Evolutionary conservation across 2,329 filamentous ascomycete species (phyloP).

Genomic region (Xylariaceae sp.): DNA sequence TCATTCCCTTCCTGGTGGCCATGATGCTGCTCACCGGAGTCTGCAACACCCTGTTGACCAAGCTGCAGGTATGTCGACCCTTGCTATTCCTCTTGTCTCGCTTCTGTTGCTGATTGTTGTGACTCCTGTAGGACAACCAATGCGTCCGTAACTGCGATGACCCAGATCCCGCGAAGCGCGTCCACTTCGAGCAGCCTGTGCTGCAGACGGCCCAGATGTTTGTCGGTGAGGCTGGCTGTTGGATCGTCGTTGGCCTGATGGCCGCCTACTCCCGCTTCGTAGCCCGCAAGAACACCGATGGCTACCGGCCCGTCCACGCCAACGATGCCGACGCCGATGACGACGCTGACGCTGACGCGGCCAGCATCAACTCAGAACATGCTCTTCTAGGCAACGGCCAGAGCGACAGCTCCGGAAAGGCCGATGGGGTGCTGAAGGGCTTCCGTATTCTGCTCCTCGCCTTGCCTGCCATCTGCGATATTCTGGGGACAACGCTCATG

Average conservation of each 20-base stretch:
- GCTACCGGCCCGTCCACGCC: slow-evolving; percentile 63
- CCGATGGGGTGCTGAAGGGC: slow-evolving; percentile 63
- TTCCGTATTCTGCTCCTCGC: slow-evolving; percentile 71
- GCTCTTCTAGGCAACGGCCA: slow-evolving; percentile 35
- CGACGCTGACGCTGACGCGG: slow-evolving; percentile 44
- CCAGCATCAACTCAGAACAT: slow-evolving; percentile 40
- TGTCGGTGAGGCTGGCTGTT: slow-evolving; percentile 91
- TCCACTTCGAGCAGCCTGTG: slow-evolving; percentile 88
- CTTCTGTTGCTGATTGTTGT: neutral
- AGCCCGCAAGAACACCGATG: slow-evolving; percentile 42
- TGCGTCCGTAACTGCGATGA: slow-evolving; percentile 86
- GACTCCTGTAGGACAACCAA: slow-evolving; percentile 73
- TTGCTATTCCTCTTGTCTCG: neutral
- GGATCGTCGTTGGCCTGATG: slow-evolving; percentile 77
- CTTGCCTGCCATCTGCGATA: slow-evolving; percentile 87
- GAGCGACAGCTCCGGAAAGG: slow-evolving; percentile 17
- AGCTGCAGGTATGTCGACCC: slow-evolving; percentile 69
- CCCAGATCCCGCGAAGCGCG: slow-evolving; percentile 59
- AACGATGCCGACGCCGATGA: slow-evolving; percentile 43
- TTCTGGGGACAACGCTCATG: slow-evolving; percentile 93
- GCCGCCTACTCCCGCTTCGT: slow-evolving; percentile 60
- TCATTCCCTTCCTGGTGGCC: slow-evolving; percentile 80
- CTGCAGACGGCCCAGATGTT: slow-evolving; percentile 99
- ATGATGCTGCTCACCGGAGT: slow-evolving; percentile 98
- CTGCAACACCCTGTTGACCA: slow-evolving; percentile 94